phyloP scores from a whole-genome alignment of 2,329 filamentous ascomycete genomes.

The Colletotrichum horii region DNA sequence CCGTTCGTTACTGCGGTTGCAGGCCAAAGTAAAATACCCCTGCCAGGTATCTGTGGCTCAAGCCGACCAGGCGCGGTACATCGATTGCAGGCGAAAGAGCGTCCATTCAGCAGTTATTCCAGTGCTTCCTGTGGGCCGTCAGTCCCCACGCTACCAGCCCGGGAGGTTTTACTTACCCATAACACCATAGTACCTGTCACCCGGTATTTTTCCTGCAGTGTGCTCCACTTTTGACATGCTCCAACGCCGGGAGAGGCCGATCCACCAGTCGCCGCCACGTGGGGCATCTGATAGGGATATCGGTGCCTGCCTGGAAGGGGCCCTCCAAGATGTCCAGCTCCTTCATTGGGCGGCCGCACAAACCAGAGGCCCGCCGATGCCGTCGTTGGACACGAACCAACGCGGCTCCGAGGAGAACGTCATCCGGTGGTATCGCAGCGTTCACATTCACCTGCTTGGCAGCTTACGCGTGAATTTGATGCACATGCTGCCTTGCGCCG shows the following conservation, averaged over 20 bases:
- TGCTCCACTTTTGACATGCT: conserved; percentile 2
- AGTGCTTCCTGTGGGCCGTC: too few relatives aligned
- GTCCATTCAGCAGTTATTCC: too few relatives aligned
- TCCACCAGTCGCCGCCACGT: background rate
- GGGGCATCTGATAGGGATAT: background rate
- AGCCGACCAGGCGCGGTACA: too few relatives aligned
- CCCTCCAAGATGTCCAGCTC: background rate
- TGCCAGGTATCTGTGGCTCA: too few relatives aligned
- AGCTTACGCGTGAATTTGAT: background rate
- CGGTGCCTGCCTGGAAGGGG: background rate
- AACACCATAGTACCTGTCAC: too few relatives aligned
- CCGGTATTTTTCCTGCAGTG: background rate
- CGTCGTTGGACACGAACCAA: background rate
- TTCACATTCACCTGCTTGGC: background rate
- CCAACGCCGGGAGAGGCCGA: background rate
- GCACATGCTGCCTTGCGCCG: background rate
- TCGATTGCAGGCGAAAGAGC: too few relatives aligned
- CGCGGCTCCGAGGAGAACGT: background rate
- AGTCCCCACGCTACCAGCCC: too few relatives aligned
- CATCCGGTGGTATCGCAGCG: background rate
- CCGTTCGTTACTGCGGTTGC: background rate
- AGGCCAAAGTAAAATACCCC: too few relatives aligned
- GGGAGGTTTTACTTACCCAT: too few relatives aligned
- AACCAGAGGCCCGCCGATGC: background rate
- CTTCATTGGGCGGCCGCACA: background rate